Base-by-base conservation (phyloP, 2,329 filamentous ascomycete genomes). In the Pseudopithomyces maydicus region DNA sequence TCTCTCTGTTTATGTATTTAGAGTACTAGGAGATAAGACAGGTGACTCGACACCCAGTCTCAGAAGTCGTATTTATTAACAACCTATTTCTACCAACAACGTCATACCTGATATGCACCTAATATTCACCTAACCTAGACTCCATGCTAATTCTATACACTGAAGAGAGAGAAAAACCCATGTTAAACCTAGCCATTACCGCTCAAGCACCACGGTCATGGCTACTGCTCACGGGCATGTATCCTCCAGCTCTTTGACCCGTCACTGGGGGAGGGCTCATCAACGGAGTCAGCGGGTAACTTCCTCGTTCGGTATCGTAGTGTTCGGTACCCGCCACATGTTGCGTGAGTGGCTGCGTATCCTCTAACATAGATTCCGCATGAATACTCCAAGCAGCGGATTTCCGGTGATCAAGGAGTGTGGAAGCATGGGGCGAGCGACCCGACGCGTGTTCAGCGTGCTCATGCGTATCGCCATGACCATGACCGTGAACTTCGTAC, bases 321-420 rank as follows among this genome's bases (percentile, higher is more conserved):
- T 72, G 69, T 33, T 58, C 61, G 4, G 66, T 70, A 44, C 42
- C 57, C 14, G 45, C 52, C 2, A 49, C 29, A 4, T 39, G 36
- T 39, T 50, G 39, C 0, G 61, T 58, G 19, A 68, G 47, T 3
- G 66, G 63, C 5, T 56, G 22, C 11, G 56, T 38, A 22, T 68
- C 66, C 8, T 63, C 51, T 14, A 14, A n/a, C 35, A 38, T 38
- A 32, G 54, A 26, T 20, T 68, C 66, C 3, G 61, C 47, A 23
- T 69, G 57, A 6, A 57, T 55, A 41, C 65, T 70, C 66, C 64
- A 70, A 19, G 60, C 57, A 2, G 62, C 60, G 2, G 64, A 62
- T 51, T 64, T 66, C 56, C 65, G 63, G 15, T 65, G 54, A 42
- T 62, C 61, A 26, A 60, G 61, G 7, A 61, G 46, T 10, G 61